Conservation (phyloP, 345 rosid species). For the Cardamine chenopodiifolia region DNA sequence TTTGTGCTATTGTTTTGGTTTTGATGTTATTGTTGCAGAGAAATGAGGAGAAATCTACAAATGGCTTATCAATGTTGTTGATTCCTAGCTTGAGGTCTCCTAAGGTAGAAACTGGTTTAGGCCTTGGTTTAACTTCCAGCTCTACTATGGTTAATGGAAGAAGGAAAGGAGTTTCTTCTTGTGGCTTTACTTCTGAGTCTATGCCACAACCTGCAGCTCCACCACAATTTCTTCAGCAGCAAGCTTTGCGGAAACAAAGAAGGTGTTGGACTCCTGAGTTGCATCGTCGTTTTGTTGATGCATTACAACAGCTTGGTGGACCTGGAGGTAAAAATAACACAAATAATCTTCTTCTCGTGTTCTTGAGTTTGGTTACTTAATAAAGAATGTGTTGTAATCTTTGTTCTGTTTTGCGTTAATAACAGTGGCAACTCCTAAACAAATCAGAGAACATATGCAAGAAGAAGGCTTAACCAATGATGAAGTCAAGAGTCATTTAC, state of each 20-base stretch:
- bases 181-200: conserved; percentile 44
- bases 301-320: conserved; percentile 90
- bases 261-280: conserved; percentile 96
- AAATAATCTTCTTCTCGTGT: background rate
- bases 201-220: conserved; percentile 38
- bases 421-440: conserved; percentile 95
- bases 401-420: conserved; percentile 23
- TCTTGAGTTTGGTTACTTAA: conserved; percentile 28
- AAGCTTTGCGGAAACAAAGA: conserved; percentile 76
- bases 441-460: conserved; percentile 93
- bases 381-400: conserved; percentile 6
- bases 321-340: conserved; percentile 58
- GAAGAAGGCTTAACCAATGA: conserved; percentile 94
- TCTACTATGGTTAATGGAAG: conserved; percentile 41
- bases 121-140: conserved; percentile 40
- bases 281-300: conserved; percentile 80
- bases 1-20: background rate
- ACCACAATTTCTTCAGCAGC: conserved; percentile 49
- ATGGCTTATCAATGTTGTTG: conserved; percentile 45
- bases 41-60: conserved; percentile 38
- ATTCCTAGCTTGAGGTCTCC: conserved; percentile 10
- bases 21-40: conserved; percentile 44
- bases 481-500: conserved; percentile 99
- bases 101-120: conserved; percentile 56
- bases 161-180: conserved; percentile 40